Base-by-base conservation (phyloP, 768 basidiomycete genomes). In the Dendrothele bispora region DNA sequence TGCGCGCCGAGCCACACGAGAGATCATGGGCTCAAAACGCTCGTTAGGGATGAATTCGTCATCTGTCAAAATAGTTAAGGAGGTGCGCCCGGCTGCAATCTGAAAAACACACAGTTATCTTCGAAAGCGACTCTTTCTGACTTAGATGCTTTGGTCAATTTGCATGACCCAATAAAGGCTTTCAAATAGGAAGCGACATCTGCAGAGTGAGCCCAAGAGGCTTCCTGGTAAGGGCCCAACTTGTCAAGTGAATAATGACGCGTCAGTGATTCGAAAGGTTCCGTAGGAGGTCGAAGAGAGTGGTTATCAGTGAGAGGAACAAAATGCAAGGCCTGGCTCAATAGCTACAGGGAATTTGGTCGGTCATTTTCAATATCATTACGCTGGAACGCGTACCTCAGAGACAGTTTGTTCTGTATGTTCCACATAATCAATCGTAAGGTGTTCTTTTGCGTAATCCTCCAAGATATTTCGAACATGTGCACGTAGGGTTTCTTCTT, bases 401-500 rank as follows among this genome's bases (percentile, higher is more conserved):
- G 70, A 55, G 14, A 80, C 75, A 2, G 72, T 68, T 46, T 65
- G 59, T 50, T 78, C 69, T 3, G 84, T 85, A 55, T 75, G 80
- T 12, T 68, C 59, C 36, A 80, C 62, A 57, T 86, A 76, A 57
- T 84, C 72, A 45, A 65, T 75, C 0, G 82, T 77, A 26, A 83
- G 62, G 61, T 88, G 77, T 15, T 59, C 62, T 28, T 69, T 69
- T 6, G 68, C 74, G 55, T 87, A 88, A 34, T 75, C 68, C 24
- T 78, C 64, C 24, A 87, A 70, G 24, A 84, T 61, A 28, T 72
- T 63, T 32, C 72, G 78, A 48, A 87, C 78, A 56, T 85, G 84
- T 27, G 56, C 60, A 5, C 59, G 60, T 3, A 73, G 56, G 21
- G 37, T 15, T 30, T 37, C 37, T 37, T 39, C 46, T 22, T 25